phyloP scores from a whole-genome alignment of 768 basidiomycete species.

The Lentinula sp. region DNA sequence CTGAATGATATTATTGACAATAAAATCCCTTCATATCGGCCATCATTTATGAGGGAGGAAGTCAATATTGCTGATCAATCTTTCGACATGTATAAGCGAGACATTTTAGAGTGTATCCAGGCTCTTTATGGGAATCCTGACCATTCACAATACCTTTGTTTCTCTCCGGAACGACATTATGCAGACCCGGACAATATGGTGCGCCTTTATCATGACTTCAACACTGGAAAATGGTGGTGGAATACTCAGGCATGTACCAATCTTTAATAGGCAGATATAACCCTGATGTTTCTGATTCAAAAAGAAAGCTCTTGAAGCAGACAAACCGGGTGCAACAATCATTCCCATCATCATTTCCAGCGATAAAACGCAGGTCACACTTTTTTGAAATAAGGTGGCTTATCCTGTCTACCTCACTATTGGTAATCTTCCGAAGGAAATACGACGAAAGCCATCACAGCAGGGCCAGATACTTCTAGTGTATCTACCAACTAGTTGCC shows the following conservation, averaged over 20 bases:
- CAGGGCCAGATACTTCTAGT: conserved; percentile 21
- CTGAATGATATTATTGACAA: conserved; percentile 17
- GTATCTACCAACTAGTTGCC: conserved; percentile 23
- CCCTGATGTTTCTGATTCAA: background rate
- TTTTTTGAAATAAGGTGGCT: too few relatives aligned
- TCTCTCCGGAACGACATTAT: conserved; percentile 32
- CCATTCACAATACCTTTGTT: conserved; percentile 21
- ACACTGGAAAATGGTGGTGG: conserved; percentile 52
- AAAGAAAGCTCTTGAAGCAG: background rate
- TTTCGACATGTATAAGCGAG: conserved; percentile 24
- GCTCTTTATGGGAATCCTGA: conserved; percentile 28
- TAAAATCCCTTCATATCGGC: conserved; percentile 16
- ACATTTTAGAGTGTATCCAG: conserved; percentile 29
- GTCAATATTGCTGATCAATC: conserved; percentile 22
- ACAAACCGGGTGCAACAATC: too few relatives aligned
- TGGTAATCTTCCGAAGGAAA: too few relatives aligned
- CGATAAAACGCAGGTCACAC: too few relatives aligned
- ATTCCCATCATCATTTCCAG: too few relatives aligned
- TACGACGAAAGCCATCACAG: conserved; percentile 6
- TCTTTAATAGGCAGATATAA: background rate
- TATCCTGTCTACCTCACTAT: too few relatives aligned
- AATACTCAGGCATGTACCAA: conserved; percentile 30
- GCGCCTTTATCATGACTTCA: conserved; percentile 35
- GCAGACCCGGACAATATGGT: conserved; percentile 16
- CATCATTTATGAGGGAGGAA: conserved; percentile 18